Conservation (phyloP, 176 grass and related monocot genomes). For the Zoysia pacifica region DNA sequence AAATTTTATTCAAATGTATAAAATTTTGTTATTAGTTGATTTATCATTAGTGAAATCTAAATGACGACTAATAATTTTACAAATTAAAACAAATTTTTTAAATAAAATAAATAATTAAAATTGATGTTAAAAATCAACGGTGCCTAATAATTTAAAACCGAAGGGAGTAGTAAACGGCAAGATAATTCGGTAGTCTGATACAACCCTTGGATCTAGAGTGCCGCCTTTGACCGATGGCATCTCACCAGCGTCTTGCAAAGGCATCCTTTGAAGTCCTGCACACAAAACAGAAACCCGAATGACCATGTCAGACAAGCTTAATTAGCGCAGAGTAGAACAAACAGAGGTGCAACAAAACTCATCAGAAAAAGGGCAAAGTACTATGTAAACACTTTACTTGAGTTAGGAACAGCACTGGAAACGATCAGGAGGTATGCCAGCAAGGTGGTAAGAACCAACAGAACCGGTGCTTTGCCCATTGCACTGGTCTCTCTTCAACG, state of each 20-base stretch:
- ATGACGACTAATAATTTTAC: too few species aligned
- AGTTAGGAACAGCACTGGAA: constrained; percentile 55
- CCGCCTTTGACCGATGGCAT: constrained; percentile 22
- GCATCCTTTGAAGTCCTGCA: constrained; percentile 48
- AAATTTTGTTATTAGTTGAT: too few species aligned
- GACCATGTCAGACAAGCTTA: neutral
- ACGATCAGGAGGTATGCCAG: constrained; percentile 33
- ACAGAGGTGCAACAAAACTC: neutral
- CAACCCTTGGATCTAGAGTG: constrained; percentile 41
- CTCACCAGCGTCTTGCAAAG: constrained; percentile 35
- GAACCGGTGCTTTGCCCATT: constrained; percentile 45
- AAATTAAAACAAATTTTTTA: too few species aligned
- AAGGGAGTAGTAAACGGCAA: neutral
- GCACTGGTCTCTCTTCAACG: neutral
- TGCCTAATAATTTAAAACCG: too few species aligned
- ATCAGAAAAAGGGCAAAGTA: neutral
- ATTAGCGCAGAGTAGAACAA: neutral
- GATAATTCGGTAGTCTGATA: neutral
- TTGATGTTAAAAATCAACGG: too few species aligned
- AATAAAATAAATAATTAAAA: too few species aligned
- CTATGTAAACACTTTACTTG: constrained; percentile 50
- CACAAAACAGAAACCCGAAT: constrained; percentile 11
- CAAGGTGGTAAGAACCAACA: constrained; percentile 41
- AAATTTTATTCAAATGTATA: too few species aligned
- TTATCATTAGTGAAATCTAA: too few species aligned